Evolutionary conservation across 2,329 filamentous ascomycete genomes (phyloP), one percentile per base, ranked within the genome.

Genomic region (Talaromyces sp.): DNA sequence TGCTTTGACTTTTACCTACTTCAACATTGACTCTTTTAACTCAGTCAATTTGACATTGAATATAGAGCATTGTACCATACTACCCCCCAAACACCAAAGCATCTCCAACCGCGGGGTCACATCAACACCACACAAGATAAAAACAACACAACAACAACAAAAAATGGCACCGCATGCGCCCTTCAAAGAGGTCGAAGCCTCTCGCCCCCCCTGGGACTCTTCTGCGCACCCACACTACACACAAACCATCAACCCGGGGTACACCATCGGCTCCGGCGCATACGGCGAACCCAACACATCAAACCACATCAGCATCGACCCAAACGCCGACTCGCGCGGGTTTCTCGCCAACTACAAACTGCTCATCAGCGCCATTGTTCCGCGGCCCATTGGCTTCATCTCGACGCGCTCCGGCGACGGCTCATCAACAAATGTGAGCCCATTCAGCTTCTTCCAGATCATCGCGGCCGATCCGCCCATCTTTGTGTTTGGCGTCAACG

Each of bases 291-390:
- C 79, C n/a, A 73, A 73, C 61, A 68, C 82, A 62, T 67, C 76
- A 53, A 82, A 76, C 1, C 90, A 95, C 77, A 76, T 92, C 66
- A 78, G 86, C 70, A 94, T 96, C 69, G 87, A 95, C 75, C 92
- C 92, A 0, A 87, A 92, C 73, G 87, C 58, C 77, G 84, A 27
- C 88, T 86, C 51, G 83, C 91, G 1, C 82, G 85, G 0, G 76
- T 85, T 0, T 76, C 79, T 1, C 85, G 6, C 84, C 78, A 96
- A 96, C 82, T 96, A 96, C 84, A 96, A 95, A 76, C 84, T 96
- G 16, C 81, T 96, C 63, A 95, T 96, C 76, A 89, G 85, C 30
- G 86, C 85, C 66, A 84, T 96, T 65, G 82, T 91, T 8, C 92
- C 92, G 1, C 86, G 92, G 8, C 92, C 92, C 14, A 87, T 96